Base-by-base conservation (phyloP, 2,329 filamentous ascomycete genomes). In the Pseudogymnoascus sp. region DNA sequence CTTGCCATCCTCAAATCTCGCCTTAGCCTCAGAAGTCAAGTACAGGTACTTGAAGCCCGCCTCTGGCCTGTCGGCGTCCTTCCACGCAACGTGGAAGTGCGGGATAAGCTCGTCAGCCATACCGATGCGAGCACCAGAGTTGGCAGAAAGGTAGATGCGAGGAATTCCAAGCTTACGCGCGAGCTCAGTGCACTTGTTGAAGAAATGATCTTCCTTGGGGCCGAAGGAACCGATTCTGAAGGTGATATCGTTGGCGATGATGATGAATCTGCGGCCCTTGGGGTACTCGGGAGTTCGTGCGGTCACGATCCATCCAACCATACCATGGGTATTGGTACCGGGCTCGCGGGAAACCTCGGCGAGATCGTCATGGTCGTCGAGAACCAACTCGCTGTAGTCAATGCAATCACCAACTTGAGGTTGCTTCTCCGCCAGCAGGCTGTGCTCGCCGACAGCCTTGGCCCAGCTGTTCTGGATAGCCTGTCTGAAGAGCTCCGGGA, bases 141-240 rank as follows among this genome's bases (percentile, higher is more conserved):
- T 99, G 75, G 94, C 94, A 75, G 94, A 99, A 64, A 99, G 82
- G 79, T 99, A 99, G 74, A 99, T 93, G 69, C 94, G 90, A 23
- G 94, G 94, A 71, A 99, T 96, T 39, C 94, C 94, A 65, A 97
- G 82, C 81, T 91, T 93, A 71, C 92, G 88, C 66, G 94, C 94
- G 68, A 97, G 83, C 77, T 99, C 92, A 8, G 94, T 97, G 80
- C 94, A 99, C 83, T 97, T 97, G 83, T 95, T 84, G 86, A 99
- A 99, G 85, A 96, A 99, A 71, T 90, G 89, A 77, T 99, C 94
- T 80, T 99, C 94, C 78, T 89, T 88, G 41, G 94, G 94, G 60
- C 94, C 94, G 75, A 99, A 99, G 1, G 91, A 96, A 72, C 94
- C 94, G 75, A 97, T 99, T 83, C 95, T 95, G 84, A 91, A 97